Base-by-base conservation (phyloP, 768 basidiomycete genomes). In the Lactarius tabidus region DNA sequence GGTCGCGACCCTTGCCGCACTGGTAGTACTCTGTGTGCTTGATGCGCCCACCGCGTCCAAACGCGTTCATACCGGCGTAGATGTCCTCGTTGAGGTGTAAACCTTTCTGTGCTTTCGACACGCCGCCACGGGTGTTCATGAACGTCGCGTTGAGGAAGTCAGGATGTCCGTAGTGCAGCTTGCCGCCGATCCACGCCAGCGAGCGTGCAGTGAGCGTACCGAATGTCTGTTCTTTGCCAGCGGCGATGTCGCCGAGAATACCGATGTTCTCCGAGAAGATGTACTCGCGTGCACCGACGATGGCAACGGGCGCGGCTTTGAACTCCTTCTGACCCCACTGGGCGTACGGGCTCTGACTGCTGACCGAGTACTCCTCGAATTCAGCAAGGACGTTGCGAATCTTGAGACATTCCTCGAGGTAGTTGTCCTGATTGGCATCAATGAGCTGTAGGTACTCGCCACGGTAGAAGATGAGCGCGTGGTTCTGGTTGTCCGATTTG, bases 181-280 rank as follows among this genome's bases (percentile, higher is more conserved):
- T 98, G 57, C 97, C 97, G 43, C 96, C 96, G 67, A 98, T 92
- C 91, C 93, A 98, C 1, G 96, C 92, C 81, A 96, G 88, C 1
- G 92, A 89, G 57, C 97, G 87, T 15, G 95, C 96, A n/a, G 93
- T 85, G 67, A 99, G 86, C 1, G 97, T 98, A 74, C 97, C 97
- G 76, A 99, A 99, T 43, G 97, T 99, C 77, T 98, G 97, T 77
- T 99, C 97, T 81, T 99, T 98, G 20, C 97, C 95, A 66, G 97
- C 97, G 48, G 97, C 97, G 53, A 99, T 84, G 77, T 99, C 97
- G 72, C 97, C 97, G 55, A 99, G 83, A 71, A 98, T 96, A 82
- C 97, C 97, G 68, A 98, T 98, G 74, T 98, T 98, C 80, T 99
- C 97, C 59, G 97, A 98, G 80, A 99, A 99, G 75, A 99, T 98